Conservation (phyloP, 768 basidiomycete genomes). For the Pleurotus ostreatus region DNA sequence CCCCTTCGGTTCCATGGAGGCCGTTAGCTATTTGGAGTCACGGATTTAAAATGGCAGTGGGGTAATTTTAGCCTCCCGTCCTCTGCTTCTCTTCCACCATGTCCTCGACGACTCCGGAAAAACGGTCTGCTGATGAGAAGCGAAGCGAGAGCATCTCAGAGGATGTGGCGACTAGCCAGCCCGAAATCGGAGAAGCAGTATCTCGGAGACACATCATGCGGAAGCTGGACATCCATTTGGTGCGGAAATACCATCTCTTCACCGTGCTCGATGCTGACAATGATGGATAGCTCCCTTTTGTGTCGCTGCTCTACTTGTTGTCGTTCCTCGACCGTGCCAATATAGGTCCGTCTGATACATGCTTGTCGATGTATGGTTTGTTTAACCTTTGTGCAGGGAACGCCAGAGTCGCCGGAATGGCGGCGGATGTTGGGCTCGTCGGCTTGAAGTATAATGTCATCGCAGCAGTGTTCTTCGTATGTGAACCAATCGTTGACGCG, state of each 20-base stretch:
- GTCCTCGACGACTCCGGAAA: background rate
- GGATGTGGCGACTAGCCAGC: background rate
- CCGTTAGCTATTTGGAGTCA: too few relatives aligned
- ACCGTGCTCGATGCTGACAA: background rate
- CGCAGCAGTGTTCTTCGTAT: slow-evolving; percentile 24
- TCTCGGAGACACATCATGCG: slow-evolving; percentile 3
- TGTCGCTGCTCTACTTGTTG: slow-evolving; percentile 2
- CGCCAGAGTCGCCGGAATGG: slow-evolving; percentile 41
- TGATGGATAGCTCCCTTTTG: background rate
- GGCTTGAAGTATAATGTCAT: slow-evolving; percentile 22
- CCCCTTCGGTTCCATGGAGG: too few relatives aligned
- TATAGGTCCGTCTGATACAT: background rate
- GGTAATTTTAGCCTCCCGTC: background rate
- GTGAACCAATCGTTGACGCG: background rate
- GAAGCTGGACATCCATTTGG: slow-evolving; percentile 1
- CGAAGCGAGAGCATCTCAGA: background rate
- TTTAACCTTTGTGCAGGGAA: slow-evolving; percentile 24
- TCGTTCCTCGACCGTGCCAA: slow-evolving; percentile 6
- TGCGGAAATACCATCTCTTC: background rate
- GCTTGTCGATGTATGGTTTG: background rate
- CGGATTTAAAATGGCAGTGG: background rate
- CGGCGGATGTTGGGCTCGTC: slow-evolving; percentile 23
- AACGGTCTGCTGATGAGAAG: background rate
- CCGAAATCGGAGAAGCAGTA: background rate
- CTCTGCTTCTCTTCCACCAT: background rate